Conservation (phyloP, 352 stramenopile genomes). For the Phytopythium chamaehyphon region DNA sequence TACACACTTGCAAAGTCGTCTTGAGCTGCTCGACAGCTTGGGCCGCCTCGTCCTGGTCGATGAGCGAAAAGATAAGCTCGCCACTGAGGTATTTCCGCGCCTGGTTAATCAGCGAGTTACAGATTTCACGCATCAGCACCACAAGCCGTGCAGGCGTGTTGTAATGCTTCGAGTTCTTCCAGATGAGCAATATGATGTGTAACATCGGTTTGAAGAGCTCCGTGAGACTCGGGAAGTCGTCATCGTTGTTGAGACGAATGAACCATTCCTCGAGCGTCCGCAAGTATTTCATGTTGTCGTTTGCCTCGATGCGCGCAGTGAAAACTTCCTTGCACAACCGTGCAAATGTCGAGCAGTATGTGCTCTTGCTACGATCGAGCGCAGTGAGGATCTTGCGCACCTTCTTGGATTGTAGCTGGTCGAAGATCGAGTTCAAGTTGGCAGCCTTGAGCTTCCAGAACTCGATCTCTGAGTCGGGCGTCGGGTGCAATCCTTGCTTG, state of each 20-base stretch:
- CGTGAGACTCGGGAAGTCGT: slow-evolving; percentile 91
- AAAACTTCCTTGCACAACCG: slow-evolving; percentile 98
- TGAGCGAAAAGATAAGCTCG: slow-evolving; percentile 95
- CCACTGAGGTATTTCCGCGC: slow-evolving; percentile 91
- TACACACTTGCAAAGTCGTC: slow-evolving; percentile 92
- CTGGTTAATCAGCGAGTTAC: slow-evolving; percentile 96
- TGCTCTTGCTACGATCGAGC: slow-evolving; percentile 94
- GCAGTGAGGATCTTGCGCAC: slow-evolving; percentile 94
- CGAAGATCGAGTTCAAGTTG: slow-evolving; percentile 95
- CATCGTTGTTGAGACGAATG: slow-evolving; percentile 92
- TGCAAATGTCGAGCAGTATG: slow-evolving; percentile 96
- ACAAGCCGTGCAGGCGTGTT: slow-evolving; percentile 96
- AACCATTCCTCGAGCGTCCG: slow-evolving; percentile 96
- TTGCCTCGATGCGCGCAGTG: slow-evolving; percentile 94
- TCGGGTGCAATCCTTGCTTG: slow-evolving; percentile 96
- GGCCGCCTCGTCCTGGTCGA: slow-evolving; percentile 95
- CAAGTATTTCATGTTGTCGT: slow-evolving; percentile 98
- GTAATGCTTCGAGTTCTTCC: slow-evolving; percentile 99
- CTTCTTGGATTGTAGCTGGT: slow-evolving; percentile 91
- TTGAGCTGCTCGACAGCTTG: slow-evolving; percentile 95
- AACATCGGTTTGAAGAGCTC: slow-evolving; percentile 98
- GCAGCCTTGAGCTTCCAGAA: slow-evolving; percentile 98
- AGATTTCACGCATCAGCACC: slow-evolving; percentile 97
- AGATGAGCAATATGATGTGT: slow-evolving; percentile 98
- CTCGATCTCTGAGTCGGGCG: slow-evolving; percentile 95